Conservation (phyloP, 1,284 basidiomycete species). For the Cryptococcus sp. region DNA sequence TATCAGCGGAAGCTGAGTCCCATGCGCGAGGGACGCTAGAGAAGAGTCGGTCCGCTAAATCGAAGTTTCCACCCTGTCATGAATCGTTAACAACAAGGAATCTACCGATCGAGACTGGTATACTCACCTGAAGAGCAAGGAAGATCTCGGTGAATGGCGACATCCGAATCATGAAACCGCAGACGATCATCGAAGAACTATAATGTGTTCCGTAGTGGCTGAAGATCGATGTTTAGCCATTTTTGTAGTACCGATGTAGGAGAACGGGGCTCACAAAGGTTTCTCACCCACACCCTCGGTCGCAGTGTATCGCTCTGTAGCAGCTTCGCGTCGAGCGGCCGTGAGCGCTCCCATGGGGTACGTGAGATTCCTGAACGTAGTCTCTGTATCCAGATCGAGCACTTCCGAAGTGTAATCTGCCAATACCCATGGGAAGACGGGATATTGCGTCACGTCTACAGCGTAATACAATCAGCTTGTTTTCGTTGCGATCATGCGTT, state of each 20-base stretch:
- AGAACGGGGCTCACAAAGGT: slow-evolving; percentile 61
- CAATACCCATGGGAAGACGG: slow-evolving; percentile 85
- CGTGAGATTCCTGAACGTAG: slow-evolving; percentile 69
- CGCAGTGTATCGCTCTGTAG: slow-evolving; percentile 71
- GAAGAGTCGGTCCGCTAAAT: slow-evolving; percentile 91
- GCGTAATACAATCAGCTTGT: slow-evolving; percentile 15
- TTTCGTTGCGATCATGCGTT: slow-evolving; percentile 17
- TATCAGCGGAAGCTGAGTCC: slow-evolving; percentile 79
- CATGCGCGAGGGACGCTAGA: slow-evolving; percentile 78
- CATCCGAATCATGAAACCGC: slow-evolving; percentile 88
- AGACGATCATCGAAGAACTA: slow-evolving; percentile 94
- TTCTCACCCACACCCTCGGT: slow-evolving; percentile 77
- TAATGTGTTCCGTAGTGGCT: slow-evolving; percentile 89
- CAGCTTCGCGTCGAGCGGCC: slow-evolving; percentile 68
- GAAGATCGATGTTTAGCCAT: background rate
- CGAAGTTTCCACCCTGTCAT: slow-evolving; percentile 81
- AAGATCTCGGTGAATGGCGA: slow-evolving; percentile 92
- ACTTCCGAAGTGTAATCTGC: slow-evolving; percentile 76
- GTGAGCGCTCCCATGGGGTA: slow-evolving; percentile 92
- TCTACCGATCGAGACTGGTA: slow-evolving; percentile 7
- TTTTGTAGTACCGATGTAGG: background rate
- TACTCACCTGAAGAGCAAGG: slow-evolving; percentile 64
- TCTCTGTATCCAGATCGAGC: slow-evolving; percentile 68
- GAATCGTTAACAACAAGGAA: background rate
- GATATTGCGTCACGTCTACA: slow-evolving; percentile 85